phyloP scores from a whole-genome alignment of 129 eudicot genomes.

The Artemisia annua region DNA sequence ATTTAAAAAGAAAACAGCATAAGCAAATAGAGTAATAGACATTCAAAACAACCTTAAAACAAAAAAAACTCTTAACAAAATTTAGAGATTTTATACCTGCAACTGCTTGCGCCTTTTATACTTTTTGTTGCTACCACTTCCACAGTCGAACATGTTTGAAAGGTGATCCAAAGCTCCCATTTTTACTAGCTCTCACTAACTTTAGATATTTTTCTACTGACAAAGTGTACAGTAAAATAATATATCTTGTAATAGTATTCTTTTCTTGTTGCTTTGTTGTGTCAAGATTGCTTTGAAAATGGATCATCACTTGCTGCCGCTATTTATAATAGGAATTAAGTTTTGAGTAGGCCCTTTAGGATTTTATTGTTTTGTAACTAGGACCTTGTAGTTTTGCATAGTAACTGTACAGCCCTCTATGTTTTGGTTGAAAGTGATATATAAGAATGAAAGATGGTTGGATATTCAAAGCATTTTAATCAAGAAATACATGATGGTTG shows the following conservation, averaged over 20 bases:
- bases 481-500: no score
- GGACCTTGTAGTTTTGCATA: conserved; percentile 11
- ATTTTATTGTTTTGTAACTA: neutral
- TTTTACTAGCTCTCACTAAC: conserved; percentile 5
- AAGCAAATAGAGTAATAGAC: no score
- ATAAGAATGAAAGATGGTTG: no score
- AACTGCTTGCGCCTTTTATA: conserved; percentile 78
- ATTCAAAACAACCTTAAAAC: no score
- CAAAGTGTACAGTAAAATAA: neutral
- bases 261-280: neutral
- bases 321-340: conserved; percentile 28
- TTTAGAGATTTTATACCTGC: conserved; percentile 43
- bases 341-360: neutral
- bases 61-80: neutral
- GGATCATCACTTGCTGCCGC: neutral
- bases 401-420: neutral
- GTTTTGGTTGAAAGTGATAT: no score
- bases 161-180: conserved; percentile 89
- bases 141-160: conserved; percentile 64
- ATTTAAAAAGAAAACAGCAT: no score
- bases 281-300: conserved; percentile 28
- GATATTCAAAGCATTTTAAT: no score
- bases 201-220: conserved; percentile 30
- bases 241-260: neutral
- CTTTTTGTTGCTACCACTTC: conserved; percentile 44